Base-by-base conservation (phyloP, 371 early-diverging fungal species). In the Mortierella sp. region DNA sequence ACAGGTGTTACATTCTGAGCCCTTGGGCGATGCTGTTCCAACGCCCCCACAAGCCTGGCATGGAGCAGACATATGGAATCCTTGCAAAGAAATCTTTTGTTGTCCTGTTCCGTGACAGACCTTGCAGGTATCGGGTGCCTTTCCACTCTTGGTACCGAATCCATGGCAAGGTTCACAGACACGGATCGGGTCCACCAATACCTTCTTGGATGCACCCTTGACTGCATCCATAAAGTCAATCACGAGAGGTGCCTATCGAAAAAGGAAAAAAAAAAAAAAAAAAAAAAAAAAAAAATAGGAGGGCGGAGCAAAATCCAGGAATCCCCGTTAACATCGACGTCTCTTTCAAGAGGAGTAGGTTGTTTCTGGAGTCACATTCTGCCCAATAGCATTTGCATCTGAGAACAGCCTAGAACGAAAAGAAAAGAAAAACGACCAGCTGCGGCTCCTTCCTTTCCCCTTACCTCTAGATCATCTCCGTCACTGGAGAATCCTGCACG, bases 181-280 rank as follows among this genome's bases (percentile, higher is more conserved):
- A 5, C 85, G 82, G 43, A 95, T 84, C 15, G 88, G 84, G 44
- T 87, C 82, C 45, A 93, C 89, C 28, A 79, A 81, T 25, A 97
- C 82, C 15, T 75, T 72, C 68, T 89, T 92, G 43, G 84, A 86
- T 0, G 89, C 63, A 25, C 98, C 98, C 57, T 90, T 91, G 26
- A 91, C 94, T 6, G 97, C 95, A 28, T 96, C 96, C 95, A 95
- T 94, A 72, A 97, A 98, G 5, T 90, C 62, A 21, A 98, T 84
- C 15, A 82, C 83, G 70, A 92, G 67, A 12, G 82, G 82, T 6
- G 81, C 70, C 84, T 87, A 74, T 18, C 18, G 43, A 52, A 52
- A 15, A 37, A 45, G 21, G 63, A 9, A 60, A 47, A 21, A 53
- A 12, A 25, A 29, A 45, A 23, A 11, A 18, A 25, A 43, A 30